phyloP scores from a whole-genome alignment of 106 monocot genomes.

The Vanilla planifolia region DNA sequence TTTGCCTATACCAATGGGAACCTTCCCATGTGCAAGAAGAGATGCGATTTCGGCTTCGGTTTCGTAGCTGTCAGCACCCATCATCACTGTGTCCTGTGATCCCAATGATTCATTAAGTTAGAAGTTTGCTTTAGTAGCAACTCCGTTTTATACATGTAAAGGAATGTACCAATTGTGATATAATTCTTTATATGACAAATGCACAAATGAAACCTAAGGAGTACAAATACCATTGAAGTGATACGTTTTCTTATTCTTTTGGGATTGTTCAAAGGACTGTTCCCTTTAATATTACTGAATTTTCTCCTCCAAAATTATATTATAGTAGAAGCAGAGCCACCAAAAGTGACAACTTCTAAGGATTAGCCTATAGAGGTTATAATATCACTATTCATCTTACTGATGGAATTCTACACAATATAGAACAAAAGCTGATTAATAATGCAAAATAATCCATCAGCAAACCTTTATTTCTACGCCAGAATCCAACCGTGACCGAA shows the following conservation, averaged over 20 bases:
- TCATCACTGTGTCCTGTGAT: conserved; percentile 82
- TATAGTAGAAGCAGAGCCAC: not conserved
- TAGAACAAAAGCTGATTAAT: not conserved
- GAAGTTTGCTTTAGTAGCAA: not conserved
- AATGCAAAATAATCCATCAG: not conserved
- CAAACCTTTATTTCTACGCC: conserved; percentile 81
- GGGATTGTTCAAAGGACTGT: too few species aligned
- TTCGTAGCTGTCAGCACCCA: conserved; percentile 89
- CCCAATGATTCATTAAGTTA: not conserved
- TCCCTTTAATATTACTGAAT: too few species aligned
- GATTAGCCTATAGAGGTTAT: too few species aligned
- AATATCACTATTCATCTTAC: too few species aligned
- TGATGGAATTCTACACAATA: not conserved
- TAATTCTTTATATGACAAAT: too few species aligned
- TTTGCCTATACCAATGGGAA: conserved; percentile 81
- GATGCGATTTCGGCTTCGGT: conserved; percentile 82
- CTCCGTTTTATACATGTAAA: too few species aligned
- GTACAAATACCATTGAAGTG: too few species aligned
- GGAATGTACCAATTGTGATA: too few species aligned
- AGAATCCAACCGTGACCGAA: conserved; percentile 65
- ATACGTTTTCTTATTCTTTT: too few species aligned
- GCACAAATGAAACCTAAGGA: too few species aligned
- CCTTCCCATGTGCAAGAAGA: conserved; percentile 63
- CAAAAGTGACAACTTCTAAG: not conserved
- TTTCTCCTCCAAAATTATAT: too few species aligned